Conservation (phyloP, 208 protist genomes). For the Wallacemonas rigidus region DNA sequence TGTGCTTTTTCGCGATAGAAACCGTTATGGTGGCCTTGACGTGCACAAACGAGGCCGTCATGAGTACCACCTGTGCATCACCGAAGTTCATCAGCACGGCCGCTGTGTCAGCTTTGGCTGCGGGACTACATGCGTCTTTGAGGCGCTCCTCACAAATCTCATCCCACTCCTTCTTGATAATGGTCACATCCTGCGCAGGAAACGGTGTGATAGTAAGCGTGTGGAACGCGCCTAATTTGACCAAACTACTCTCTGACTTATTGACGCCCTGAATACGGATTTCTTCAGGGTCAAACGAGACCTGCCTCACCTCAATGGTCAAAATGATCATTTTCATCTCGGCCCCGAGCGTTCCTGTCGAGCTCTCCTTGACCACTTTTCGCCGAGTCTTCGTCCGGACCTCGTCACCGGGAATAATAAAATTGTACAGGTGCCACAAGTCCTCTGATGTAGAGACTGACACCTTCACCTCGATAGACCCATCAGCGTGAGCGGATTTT, state of each 20-base stretch:
- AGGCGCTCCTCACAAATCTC: constrained; percentile 52
- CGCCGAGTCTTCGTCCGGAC: constrained; percentile 77
- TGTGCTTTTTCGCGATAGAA: constrained; percentile 85
- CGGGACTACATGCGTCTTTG: constrained; percentile 75
- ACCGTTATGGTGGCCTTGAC: constrained; percentile 89
- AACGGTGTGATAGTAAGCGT: constrained; percentile 92
- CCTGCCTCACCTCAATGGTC: constrained; percentile 52
- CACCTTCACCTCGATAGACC: constrained; percentile 87
- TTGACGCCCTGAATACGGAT: constrained; percentile 89
- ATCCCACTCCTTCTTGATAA: constrained; percentile 95
- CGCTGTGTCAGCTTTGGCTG: constrained; percentile 84
- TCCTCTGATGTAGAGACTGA: constrained; percentile 91
- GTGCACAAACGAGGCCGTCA: constrained; percentile 93
- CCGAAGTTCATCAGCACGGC: constrained; percentile 96
- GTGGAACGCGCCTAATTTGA: constrained; percentile 93
- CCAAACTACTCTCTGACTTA: constrained; percentile 79
- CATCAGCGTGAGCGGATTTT: constrained; percentile 53
- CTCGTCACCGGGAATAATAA: constrained; percentile 87
- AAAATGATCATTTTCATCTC: constrained; percentile 69
- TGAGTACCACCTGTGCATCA: constrained; percentile 90
- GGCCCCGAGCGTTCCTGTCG: constrained; percentile 39
- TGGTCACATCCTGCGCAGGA: constrained; percentile 83
- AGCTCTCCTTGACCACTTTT: constrained; percentile 71
- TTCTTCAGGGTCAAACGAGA: constrained; percentile 79
- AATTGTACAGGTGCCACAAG: constrained; percentile 97